Evolutionary conservation across 768 basidiomycete species (phyloP).

Genomic region (Leccinellum luteum): DNA sequence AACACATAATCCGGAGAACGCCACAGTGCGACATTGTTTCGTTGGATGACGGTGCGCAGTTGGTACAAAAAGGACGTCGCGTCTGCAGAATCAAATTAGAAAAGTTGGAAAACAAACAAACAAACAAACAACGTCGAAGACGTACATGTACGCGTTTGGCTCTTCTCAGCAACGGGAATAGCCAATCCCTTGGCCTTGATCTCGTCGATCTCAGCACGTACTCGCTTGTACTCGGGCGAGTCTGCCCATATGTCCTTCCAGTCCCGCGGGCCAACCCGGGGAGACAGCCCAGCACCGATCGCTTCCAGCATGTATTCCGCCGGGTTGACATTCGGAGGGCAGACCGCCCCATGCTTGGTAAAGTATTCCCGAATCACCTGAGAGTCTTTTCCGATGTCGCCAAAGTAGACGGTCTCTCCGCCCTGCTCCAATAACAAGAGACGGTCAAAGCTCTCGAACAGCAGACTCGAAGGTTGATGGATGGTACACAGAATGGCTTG

Average conservation of each 20-base stretch:
- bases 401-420: slow-evolving; percentile 93
- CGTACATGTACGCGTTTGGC: slow-evolving; percentile 48
- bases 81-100: slow-evolving; percentile 38
- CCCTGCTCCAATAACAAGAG: slow-evolving; percentile 68
- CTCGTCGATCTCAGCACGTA: slow-evolving; percentile 41
- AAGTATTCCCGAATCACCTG: slow-evolving; percentile 72
- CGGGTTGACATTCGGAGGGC: slow-evolving; percentile 77
- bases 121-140: background rate
- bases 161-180: slow-evolving; percentile 38
- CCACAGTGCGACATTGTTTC: slow-evolving; percentile 75
- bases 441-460: slow-evolving; percentile 86
- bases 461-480: slow-evolving; percentile 80
- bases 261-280: slow-evolving; percentile 72
- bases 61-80: slow-evolving; percentile 78
- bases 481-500: slow-evolving; percentile 91
- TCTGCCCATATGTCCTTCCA: slow-evolving; percentile 87
- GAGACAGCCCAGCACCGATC: slow-evolving; percentile 80
- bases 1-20: slow-evolving; percentile 84
- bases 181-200: slow-evolving; percentile 50
- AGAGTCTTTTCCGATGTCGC: slow-evolving; percentile 79
- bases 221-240: slow-evolving; percentile 53
- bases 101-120: background rate
- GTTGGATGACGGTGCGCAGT: slow-evolving; percentile 58
- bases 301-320: slow-evolving; percentile 79
- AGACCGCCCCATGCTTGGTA: slow-evolving; percentile 62